phyloP scores from a whole-genome alignment of 306 rosid genomes.

The Fagus sylvatica region DNA sequence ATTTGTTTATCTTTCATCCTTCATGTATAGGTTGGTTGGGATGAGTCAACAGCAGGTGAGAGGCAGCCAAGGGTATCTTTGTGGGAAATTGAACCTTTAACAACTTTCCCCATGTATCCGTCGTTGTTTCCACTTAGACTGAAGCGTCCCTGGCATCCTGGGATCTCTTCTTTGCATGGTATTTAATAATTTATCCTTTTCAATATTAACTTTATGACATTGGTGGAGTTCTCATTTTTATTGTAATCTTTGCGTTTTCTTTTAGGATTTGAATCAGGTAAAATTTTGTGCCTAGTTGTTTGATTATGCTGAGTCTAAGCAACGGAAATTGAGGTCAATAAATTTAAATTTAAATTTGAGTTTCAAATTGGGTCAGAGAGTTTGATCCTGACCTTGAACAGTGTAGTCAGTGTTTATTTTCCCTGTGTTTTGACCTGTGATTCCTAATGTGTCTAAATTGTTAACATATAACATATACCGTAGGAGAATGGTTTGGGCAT shows the following conservation, averaged over 20 bases:
- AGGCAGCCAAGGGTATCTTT: constrained; percentile 84
- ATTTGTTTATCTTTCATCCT: constrained; percentile 16
- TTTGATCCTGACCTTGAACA: too few species aligned
- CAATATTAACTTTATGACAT: background rate
- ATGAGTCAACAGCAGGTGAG: constrained; percentile 87
- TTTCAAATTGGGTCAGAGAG: too few species aligned
- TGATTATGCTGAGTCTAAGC: background rate
- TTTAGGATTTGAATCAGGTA: background rate
- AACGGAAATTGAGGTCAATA: background rate
- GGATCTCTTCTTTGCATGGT: constrained; percentile 73
- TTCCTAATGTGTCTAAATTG: too few species aligned
- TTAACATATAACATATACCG: too few species aligned
- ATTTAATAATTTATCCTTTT: constrained; percentile 13
- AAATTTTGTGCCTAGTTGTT: background rate
- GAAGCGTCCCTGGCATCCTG: constrained; percentile 91
- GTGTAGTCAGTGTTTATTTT: too few species aligned
- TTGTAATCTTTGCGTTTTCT: background rate
- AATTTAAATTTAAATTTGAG: background rate
- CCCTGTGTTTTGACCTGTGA: too few species aligned
- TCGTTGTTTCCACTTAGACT: constrained; percentile 81
- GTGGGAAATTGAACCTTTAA: constrained; percentile 94
- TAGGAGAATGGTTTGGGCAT: too few species aligned
- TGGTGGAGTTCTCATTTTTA: background rate
- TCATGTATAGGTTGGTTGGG: constrained; percentile 82
- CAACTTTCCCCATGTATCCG: constrained; percentile 90